phyloP scores from a whole-genome alignment of 192 early-diverging fungal genomes.

The Coemansia sp. region DNA sequence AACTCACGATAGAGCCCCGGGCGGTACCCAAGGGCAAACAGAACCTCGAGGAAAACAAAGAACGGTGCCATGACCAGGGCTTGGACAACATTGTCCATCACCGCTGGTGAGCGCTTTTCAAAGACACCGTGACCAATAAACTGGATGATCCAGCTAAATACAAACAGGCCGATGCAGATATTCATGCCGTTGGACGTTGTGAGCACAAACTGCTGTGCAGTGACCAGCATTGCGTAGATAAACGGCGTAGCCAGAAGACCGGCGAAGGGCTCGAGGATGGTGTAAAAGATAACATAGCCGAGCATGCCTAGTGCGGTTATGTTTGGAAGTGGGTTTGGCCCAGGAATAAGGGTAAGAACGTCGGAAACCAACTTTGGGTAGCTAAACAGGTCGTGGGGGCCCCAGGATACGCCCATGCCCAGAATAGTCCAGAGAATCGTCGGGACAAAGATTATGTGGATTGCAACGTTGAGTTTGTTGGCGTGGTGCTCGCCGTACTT shows the following conservation, averaged over 20 bases:
- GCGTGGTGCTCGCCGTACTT: conserved; percentile 81
- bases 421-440: conserved; percentile 80
- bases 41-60: conserved; percentile 85
- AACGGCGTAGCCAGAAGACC: conserved; percentile 58
- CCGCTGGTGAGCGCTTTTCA: conserved; percentile 83
- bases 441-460: conserved; percentile 90
- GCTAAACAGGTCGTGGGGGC: conserved; percentile 38
- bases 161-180: conserved; percentile 61
- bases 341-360: conserved; percentile 39
- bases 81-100: conserved; percentile 84
- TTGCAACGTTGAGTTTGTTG: conserved; percentile 73
- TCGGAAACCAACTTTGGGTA: conserved; percentile 34
- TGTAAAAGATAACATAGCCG: conserved; percentile 72
- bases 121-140: conserved; percentile 87
- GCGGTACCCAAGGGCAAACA: conserved; percentile 82
- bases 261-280: conserved; percentile 63
- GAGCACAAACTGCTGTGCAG: conserved; percentile 62
- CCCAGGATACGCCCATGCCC: conserved; percentile 57
- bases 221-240: conserved; percentile 59
- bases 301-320: conserved; percentile 56
- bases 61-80: conserved; percentile 91
- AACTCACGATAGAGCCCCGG: conserved; percentile 64
- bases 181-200: conserved; percentile 52
- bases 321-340: conserved; percentile 44
- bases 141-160: conserved; percentile 80